Conservation (phyloP, 2,329 filamentous ascomycete species). For the Sporothrix sp. region DNA sequence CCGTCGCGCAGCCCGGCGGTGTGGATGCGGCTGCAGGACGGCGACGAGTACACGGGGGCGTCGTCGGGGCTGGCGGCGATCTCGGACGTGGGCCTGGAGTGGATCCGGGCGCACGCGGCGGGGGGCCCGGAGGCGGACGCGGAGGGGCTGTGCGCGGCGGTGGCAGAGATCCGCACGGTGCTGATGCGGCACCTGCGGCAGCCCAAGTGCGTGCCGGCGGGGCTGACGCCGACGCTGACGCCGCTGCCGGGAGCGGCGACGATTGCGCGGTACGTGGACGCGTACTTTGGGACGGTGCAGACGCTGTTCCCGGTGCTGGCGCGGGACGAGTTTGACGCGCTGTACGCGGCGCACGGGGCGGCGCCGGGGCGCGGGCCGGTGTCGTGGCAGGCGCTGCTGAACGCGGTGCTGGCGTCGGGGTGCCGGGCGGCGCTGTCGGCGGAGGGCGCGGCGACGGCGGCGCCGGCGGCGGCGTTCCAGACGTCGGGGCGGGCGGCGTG, state of each 20-base stretch:
- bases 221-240: neutral
- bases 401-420: constrained; percentile 8
- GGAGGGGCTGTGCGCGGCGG: constrained; percentile 3
- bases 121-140: constrained; percentile 17
- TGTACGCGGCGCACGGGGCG: neutral
- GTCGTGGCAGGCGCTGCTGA: constrained; percentile 9
- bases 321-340: constrained; percentile 1
- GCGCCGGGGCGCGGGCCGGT: neutral
- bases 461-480: constrained; percentile 9
- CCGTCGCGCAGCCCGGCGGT: constrained; percentile 4
- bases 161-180: constrained; percentile 7
- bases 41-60: constrained; percentile 11
- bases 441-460: too few relatives aligned
- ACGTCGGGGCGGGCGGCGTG: constrained; percentile 8
- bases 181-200: constrained; percentile 8
- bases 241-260: neutral
- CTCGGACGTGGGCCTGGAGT: constrained; percentile 21
- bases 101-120: constrained; percentile 19
- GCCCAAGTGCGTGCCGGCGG: constrained; percentile 9
- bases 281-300: constrained; percentile 10
- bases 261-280: constrained; percentile 5
- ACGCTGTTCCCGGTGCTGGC: constrained; percentile 7
- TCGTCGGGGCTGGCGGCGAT: constrained; percentile 9
- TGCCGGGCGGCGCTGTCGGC: constrained; percentile 9
- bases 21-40: constrained; percentile 8